These are phyloP conservation scores for Pinus taeda DNA, from an alignment of 75 land plant genomes.

Conservation along the genomic window DNA sequence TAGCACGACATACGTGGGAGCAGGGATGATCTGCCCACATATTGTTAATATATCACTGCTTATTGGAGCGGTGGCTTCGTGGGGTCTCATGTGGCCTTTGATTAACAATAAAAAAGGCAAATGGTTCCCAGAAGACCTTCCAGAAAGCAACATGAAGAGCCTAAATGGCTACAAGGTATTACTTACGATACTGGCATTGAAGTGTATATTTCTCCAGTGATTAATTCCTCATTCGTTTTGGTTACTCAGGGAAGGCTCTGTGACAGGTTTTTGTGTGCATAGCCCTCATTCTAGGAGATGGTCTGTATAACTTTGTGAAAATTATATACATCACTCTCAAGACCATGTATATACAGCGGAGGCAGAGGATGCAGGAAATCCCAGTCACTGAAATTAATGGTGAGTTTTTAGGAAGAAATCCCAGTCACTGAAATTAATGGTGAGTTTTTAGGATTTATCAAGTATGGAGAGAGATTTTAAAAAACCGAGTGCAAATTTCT, in stretches of 20 bases:
- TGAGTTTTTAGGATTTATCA: too few relatives aligned
- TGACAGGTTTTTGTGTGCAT: constrained; percentile 26
- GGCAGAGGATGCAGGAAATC: too few relatives aligned
- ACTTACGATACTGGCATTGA: too few relatives aligned
- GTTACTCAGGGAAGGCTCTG: neutral
- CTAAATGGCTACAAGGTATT: constrained; percentile 90
- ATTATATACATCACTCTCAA: neutral
- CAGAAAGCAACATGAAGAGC: constrained; percentile 69
- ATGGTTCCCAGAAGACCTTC: constrained; percentile 61
- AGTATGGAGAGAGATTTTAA: too few relatives aligned
- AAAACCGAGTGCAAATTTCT: too few relatives aligned
- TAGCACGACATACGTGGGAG: constrained; percentile 20
- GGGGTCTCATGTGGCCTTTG: constrained; percentile 85
- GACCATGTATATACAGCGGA: too few relatives aligned
- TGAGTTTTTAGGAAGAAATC: too few relatives aligned
- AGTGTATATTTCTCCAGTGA: neutral
- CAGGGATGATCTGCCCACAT: constrained; percentile 53
- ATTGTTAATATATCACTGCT: constrained; percentile 1
- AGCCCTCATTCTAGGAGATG: constrained; percentile 30
- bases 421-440: too few relatives aligned
- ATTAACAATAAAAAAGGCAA: constrained; percentile 55
- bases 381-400: too few relatives aligned
- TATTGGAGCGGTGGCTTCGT: constrained; percentile 1
- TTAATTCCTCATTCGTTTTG: neutral
- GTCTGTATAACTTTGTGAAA: constrained; percentile 30